phyloP scores from a whole-genome alignment of 208 protist species.

The Herpetomonas samuelpessoai region DNA sequence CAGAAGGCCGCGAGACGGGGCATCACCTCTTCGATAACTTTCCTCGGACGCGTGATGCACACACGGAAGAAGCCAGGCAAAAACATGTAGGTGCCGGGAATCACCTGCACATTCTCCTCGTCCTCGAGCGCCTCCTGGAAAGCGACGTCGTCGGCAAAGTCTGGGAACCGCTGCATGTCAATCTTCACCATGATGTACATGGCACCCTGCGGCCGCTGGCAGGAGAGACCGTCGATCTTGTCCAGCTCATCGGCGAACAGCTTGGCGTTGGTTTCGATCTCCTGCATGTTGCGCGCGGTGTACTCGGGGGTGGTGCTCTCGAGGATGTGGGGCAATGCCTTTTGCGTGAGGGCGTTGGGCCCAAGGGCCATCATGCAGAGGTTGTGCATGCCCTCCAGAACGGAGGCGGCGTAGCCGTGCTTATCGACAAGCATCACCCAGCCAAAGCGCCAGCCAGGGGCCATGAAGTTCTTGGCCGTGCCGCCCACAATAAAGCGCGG shows the following conservation, averaged over 20 bases:
- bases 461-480: slow-evolving; percentile 84
- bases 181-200: slow-evolving; percentile 90
- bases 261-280: slow-evolving; percentile 56
- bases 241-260: slow-evolving; percentile 35
- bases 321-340: slow-evolving; percentile 58
- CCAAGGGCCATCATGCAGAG: slow-evolving; percentile 62
- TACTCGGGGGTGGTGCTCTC: slow-evolving; percentile 39
- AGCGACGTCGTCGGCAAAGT: slow-evolving; percentile 65
- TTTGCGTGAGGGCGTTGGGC: slow-evolving; percentile 79
- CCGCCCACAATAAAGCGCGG: slow-evolving; percentile 74
- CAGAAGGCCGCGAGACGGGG: slow-evolving; percentile 55
- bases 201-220: slow-evolving; percentile 58
- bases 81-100: slow-evolving; percentile 73
- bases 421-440: slow-evolving; percentile 76
- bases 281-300: slow-evolving; percentile 26
- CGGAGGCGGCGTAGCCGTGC: slow-evolving; percentile 8
- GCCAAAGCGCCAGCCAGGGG: slow-evolving; percentile 90
- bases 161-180: slow-evolving; percentile 49
- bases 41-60: slow-evolving; percentile 54
- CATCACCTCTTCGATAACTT: slow-evolving; percentile 59
- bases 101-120: slow-evolving; percentile 72
- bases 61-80: slow-evolving; percentile 69
- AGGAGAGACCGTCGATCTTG: slow-evolving; percentile 53
- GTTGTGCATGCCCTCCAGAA: slow-evolving; percentile 27
- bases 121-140: slow-evolving; percentile 62